Evolutionary conservation across 495 filamentous ascomycete genomes (phyloP).

Genomic region (Neurospora sp.): DNA sequence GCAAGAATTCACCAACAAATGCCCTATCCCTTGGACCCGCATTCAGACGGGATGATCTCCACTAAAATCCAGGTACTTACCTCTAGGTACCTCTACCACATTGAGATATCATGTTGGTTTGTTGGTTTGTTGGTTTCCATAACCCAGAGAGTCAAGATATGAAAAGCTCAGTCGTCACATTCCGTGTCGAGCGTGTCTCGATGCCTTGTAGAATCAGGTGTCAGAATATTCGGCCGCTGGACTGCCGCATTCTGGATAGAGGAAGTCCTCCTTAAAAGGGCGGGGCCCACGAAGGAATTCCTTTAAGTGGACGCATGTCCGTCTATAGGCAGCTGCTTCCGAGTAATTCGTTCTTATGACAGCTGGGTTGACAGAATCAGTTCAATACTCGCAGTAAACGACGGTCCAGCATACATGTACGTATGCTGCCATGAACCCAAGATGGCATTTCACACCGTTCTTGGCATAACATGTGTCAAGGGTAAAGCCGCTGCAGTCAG

Average conservation of each 20-base stretch:
- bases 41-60: neutral
- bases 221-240: neutral
- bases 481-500: neutral
- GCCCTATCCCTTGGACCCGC: neutral
- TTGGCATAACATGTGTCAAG: too few relatives aligned
- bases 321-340: neutral
- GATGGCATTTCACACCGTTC: neutral
- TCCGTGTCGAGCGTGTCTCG: neutral
- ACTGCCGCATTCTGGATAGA: neutral
- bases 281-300: too few relatives aligned
- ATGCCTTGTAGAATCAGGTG: too few relatives aligned
- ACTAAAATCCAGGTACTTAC: neutral
- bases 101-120: neutral
- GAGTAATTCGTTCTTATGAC: neutral
- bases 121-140: neutral
- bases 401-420: neutral
- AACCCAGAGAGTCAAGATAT: neutral
- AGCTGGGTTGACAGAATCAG: neutral
- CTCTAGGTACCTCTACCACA: neutral
- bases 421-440: neutral
- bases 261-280: neutral
- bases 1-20: neutral
- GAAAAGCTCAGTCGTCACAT: neutral
- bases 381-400: neutral
- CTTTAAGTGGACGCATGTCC: too few relatives aligned